Evolutionary conservation across 208 protist species (phyloP).

Genomic region (Leishmania aethiopica): DNA sequence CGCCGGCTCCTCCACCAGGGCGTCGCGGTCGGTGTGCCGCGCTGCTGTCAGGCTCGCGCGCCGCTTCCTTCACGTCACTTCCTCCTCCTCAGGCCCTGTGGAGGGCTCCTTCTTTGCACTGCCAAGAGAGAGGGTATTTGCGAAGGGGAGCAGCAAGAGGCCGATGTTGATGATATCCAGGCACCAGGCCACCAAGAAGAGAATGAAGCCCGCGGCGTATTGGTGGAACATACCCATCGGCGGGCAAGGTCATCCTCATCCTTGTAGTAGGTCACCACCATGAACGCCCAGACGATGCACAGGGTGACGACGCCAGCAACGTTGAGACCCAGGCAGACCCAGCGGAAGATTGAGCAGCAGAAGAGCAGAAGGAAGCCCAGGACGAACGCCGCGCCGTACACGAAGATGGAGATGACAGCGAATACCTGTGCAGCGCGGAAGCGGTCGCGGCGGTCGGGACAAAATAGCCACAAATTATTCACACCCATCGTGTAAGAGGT

Average conservation of each 20-base stretch:
- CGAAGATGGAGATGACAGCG: constrained; percentile 38
- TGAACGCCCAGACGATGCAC: constrained; percentile 38
- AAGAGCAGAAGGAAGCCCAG: not conserved
- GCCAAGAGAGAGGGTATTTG: too few species aligned
- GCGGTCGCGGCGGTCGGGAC: constrained; percentile 21
- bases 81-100: too few species aligned
- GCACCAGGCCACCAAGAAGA: constrained; percentile 43
- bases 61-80: too few species aligned
- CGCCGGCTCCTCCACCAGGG: too few species aligned
- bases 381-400: constrained; percentile 17
- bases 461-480: too few species aligned
- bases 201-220: constrained; percentile 37
- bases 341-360: not conserved
- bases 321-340: constrained; percentile 39
- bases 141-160: constrained; percentile 20
- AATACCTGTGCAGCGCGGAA: constrained; percentile 52
- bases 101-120: too few species aligned
- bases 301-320: constrained; percentile 23
- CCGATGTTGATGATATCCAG: constrained; percentile 41
- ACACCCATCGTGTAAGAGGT: too few species aligned
- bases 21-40: too few species aligned
- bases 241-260: too few species aligned
- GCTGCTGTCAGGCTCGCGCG: too few species aligned
- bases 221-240: too few species aligned
- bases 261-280: constrained; percentile 34